phyloP scores from a whole-genome alignment of 176 grass and related monocot genomes.

The Oropetium thomaeum region DNA sequence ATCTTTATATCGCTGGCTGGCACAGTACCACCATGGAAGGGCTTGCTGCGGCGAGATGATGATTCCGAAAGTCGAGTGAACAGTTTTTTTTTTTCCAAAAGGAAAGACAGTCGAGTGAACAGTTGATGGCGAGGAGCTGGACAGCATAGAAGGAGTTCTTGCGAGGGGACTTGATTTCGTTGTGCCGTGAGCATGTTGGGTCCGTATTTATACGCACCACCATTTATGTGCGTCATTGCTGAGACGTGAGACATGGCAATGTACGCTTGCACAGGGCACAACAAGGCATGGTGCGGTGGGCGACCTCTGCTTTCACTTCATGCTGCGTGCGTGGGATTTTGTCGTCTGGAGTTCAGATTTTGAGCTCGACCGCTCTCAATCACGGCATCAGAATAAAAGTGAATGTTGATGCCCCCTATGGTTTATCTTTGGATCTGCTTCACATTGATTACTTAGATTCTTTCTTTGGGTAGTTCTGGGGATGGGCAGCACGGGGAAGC shows the following conservation, averaged over 20 bases:
- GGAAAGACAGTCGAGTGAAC: constrained; percentile 3
- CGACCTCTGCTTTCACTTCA: constrained; percentile 12
- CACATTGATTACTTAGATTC: background rate
- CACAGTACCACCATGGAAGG: no score
- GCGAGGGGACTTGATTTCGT: constrained; percentile 9
- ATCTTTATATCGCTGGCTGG: constrained; percentile 4
- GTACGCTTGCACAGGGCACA: constrained; percentile 12
- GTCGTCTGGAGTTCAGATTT: background rate
- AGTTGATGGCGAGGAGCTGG: constrained; percentile 22
- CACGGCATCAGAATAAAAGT: background rate
- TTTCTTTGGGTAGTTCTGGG: background rate
- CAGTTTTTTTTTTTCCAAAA: no score
- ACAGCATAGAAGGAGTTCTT: no score
- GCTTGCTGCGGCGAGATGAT: background rate
- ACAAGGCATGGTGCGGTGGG: constrained; percentile 7
- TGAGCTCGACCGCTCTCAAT: background rate
- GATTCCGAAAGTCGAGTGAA: no score
- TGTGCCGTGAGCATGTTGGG: constrained; percentile 5
- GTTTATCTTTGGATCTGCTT: constrained; percentile 10
- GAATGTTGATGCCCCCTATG: background rate
- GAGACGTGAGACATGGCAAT: constrained; percentile 2
- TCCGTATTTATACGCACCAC: background rate
- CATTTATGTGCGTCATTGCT: constrained; percentile 29
- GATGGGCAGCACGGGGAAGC: constrained; percentile 4
- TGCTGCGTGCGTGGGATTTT: constrained; percentile 11